Conservation (phyloP, 495 filamentous ascomycete species). For the Schizothecium vesticola region DNA sequence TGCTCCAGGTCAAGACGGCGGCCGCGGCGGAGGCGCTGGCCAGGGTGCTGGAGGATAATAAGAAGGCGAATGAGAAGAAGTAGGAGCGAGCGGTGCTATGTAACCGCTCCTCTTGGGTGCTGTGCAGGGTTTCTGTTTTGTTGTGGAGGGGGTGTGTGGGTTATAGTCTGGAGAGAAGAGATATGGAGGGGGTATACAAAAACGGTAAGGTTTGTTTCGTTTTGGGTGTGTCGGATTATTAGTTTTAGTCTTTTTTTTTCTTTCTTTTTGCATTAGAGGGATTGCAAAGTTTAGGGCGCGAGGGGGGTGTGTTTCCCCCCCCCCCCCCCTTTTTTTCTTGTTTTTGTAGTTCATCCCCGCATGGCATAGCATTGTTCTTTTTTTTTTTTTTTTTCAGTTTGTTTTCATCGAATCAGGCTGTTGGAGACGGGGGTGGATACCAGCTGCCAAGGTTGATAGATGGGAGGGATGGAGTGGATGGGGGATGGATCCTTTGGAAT, state of each 20-base stretch:
- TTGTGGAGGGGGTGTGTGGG: background rate
- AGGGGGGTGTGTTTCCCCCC: background rate
- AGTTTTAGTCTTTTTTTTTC: slow-evolving; percentile 8
- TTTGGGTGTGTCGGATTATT: background rate
- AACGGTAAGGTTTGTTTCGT: slow-evolving; percentile 15
- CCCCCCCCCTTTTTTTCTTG: background rate
- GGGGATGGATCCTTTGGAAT: too few species aligned
- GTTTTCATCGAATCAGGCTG: slow-evolving; percentile 4
- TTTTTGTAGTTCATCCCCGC: background rate
- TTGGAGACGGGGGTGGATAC: background rate
- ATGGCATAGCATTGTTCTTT: slow-evolving; percentile 9
- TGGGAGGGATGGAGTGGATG: background rate
- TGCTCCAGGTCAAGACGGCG: slow-evolving; percentile 56
- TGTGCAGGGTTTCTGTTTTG: background rate
- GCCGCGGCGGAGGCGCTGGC: slow-evolving; percentile 43
- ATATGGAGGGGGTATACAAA: slow-evolving; percentile 5
- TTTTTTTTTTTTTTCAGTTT: background rate
- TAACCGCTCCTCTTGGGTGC: background rate
- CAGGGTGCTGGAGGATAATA: slow-evolving; percentile 43
- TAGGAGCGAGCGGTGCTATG: background rate
- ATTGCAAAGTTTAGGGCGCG: background rate
- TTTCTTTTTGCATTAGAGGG: slow-evolving; percentile 14
- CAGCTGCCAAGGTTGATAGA: background rate
- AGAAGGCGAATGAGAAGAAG: slow-evolving; percentile 40
- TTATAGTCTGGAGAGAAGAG: background rate